phyloP scores from a whole-genome alignment of 441 rosid genomes.

The Erysimum cheiri region DNA sequence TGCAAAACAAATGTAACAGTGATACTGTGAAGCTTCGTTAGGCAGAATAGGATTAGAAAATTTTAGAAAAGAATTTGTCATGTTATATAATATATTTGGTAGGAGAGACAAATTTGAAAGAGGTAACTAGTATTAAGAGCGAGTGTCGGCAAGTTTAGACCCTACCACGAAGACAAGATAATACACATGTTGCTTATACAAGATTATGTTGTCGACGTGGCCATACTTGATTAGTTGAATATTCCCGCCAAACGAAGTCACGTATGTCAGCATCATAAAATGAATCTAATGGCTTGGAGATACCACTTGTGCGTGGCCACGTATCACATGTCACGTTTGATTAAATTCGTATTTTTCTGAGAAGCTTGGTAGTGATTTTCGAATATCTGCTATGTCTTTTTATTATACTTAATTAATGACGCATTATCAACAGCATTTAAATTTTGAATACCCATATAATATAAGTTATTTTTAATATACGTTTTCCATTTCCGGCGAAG shows the following conservation, averaged over 20 bases:
- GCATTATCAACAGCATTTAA: background rate
- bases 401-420: constrained; percentile 2
- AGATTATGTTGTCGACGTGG: constrained; percentile 23
- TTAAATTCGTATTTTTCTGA: constrained; percentile 24
- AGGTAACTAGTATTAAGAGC: background rate
- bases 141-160: constrained; percentile 40
- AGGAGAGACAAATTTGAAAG: background rate
- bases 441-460: background rate
- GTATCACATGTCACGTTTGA: constrained; percentile 24
- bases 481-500: background rate
- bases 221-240: constrained; percentile 9
- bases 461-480: background rate
- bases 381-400: constrained; percentile 1
- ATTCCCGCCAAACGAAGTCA: constrained; percentile 28
- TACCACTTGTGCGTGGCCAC: constrained; percentile 35
- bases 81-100: background rate
- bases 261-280: constrained; percentile 34
- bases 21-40: background rate
- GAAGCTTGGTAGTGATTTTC: constrained; percentile 5
- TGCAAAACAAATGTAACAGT: background rate
- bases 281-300: constrained; percentile 29
- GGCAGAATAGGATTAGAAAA: background rate
- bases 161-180: constrained; percentile 32
- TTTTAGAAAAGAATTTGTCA: background rate
- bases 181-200: constrained; percentile 30